Evolutionary conservation across 257 asterid genomes (phyloP).

Genomic region (Primulina huaijiensis): DNA sequence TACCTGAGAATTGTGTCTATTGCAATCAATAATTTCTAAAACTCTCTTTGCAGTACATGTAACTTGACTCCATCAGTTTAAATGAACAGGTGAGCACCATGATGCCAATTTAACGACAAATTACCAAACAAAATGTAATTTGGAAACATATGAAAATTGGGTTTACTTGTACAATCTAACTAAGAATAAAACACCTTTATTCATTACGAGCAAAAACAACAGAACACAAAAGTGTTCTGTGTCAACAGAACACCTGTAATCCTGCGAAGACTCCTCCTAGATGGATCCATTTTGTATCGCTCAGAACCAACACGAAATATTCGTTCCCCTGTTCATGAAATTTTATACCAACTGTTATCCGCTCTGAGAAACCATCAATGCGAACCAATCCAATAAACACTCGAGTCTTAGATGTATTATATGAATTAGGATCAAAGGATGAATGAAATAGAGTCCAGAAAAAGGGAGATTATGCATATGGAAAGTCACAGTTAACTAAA

Average conservation of each 20-base stretch:
- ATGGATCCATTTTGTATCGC: slow-evolving; percentile 87
- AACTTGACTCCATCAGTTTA: neutral
- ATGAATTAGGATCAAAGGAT: neutral
- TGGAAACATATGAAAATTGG: slow-evolving; percentile 7
- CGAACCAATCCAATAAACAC: slow-evolving; percentile 18
- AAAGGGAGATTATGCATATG: slow-evolving; percentile 1
- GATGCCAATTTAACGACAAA: neutral
- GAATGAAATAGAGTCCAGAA: neutral
- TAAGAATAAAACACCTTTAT: neutral
- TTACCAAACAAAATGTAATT: slow-evolving; percentile 1
- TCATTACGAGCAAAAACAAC: neutral
- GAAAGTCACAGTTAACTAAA: slow-evolving; percentile 13
- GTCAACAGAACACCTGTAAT: slow-evolving; percentile 58
- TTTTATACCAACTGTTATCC: slow-evolving; percentile 26
- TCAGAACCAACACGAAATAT: slow-evolving; percentile 88
- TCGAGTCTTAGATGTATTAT: slow-evolving; percentile 6
- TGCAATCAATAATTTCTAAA: no score
- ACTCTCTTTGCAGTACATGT: no score
- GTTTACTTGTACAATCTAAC: slow-evolving; percentile 17
- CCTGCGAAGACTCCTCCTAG: slow-evolving; percentile 78
- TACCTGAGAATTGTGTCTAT: no score
- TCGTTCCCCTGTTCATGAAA: slow-evolving; percentile 68
- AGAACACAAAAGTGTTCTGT: slow-evolving; percentile 6
- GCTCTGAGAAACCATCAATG: slow-evolving; percentile 18
- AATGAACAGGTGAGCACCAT: neutral